Conservation (phyloP, 345 rosid genomes). For the Populus alba region DNA sequence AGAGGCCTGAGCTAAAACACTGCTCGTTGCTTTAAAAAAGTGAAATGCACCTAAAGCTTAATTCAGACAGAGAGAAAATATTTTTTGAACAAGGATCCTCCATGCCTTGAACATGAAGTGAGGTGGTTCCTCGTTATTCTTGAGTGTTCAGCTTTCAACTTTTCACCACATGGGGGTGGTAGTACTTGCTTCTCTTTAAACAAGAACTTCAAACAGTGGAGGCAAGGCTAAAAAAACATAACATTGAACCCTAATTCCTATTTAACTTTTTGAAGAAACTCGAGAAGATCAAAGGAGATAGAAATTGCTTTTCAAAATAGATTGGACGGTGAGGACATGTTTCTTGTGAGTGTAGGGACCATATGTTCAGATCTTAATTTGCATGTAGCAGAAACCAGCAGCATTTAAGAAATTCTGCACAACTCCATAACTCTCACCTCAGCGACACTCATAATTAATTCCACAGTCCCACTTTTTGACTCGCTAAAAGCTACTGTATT, state of each 20-base stretch:
- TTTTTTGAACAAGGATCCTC: background rate
- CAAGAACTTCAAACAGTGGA: background rate
- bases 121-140: background rate
- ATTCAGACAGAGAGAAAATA: background rate
- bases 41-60: background rate
- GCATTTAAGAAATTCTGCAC: background rate
- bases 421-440: background rate
- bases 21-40: background rate
- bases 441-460: background rate
- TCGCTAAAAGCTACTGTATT: background rate
- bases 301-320: too few relatives aligned
- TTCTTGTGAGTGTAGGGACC: conserved; percentile 4
- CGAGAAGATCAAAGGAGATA: background rate
- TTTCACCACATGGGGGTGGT: conserved; percentile 1
- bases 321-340: background rate
- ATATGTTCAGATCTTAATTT: background rate
- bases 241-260: background rate
- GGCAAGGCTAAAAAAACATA: background rate
- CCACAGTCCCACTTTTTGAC: background rate
- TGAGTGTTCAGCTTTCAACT: background rate
- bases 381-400: background rate
- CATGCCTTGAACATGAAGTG: background rate
- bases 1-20: background rate
- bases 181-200: background rate
- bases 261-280: background rate